These are phyloP conservation scores for Cyberlindnera maclurae DNA, from an alignment of 805 yeast species.

Conservation along the genomic window DNA sequence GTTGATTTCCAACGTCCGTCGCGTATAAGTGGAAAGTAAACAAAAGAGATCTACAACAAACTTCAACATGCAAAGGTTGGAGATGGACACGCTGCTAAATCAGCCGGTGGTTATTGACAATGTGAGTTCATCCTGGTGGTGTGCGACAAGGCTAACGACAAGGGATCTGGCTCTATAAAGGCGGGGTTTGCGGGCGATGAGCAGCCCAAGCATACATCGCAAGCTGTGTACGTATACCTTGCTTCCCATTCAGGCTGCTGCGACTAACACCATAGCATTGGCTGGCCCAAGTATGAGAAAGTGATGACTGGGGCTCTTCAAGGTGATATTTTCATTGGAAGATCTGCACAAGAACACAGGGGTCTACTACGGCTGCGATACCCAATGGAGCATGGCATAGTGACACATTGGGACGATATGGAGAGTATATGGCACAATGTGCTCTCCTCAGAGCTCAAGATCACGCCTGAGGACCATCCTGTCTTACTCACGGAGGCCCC, in stretches of 20 bases:
- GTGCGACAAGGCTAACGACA: not conserved
- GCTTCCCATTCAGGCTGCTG: not conserved
- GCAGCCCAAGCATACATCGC: constrained; percentile 57
- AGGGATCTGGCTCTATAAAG: constrained; percentile 77
- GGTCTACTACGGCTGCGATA: constrained; percentile 68
- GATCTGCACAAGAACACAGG: constrained; percentile 62
- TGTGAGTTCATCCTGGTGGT: constrained; percentile 20
- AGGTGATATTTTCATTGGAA: constrained; percentile 69
- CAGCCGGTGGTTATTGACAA: constrained; percentile 76
- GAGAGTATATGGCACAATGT: constrained; percentile 73
- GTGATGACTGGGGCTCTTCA: constrained; percentile 70
- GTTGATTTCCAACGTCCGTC: no score
- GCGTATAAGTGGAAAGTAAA: constrained; percentile 5
- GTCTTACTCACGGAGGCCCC: constrained; percentile 86
- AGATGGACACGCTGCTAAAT: constrained; percentile 34
- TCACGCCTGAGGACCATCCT: constrained; percentile 74
- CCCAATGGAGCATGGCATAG: constrained; percentile 77
- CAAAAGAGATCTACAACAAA: constrained; percentile 1
- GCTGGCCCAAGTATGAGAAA: constrained; percentile 77
- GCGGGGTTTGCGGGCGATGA: constrained; percentile 95
- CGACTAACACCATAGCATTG: constrained; percentile 36
- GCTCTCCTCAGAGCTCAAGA: constrained; percentile 46
- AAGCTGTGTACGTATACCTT: constrained; percentile 37
- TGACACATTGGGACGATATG: constrained; percentile 81
- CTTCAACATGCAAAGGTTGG: not conserved